Evolutionary conservation across 163 green algal genomes (phyloP), one percentile per base, ranked within the genome.

Genomic region (Botryococcus braunii): DNA sequence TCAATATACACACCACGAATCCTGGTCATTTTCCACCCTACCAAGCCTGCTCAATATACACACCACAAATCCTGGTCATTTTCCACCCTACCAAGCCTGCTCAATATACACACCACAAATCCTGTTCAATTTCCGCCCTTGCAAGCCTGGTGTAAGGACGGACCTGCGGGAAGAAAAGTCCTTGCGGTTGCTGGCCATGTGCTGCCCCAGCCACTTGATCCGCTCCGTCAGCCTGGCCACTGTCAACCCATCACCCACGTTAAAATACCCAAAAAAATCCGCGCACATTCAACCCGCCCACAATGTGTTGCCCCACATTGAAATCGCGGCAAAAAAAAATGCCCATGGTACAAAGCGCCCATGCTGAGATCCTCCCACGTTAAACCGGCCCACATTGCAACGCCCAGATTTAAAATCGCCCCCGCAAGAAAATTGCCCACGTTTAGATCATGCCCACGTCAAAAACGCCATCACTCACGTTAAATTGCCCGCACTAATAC

Each of bases 131-230:
- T n/a, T n/a, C n/a, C n/a, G n/a, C n/a, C n/a, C n/a, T n/a, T n/a
- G n/a, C n/a, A n/a, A n/a, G n/a, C n/a, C n/a, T n/a, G n/a, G n/a
- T n/a, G n/a, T n/a, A n/a, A n/a, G n/a, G n/a, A 38, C 62, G 17
- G 7, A 68, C 62, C 29, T 57, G 17, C 72, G 61, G 4, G 66
- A 71, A 29, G 37, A 34, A 38, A 60, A 77, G 36, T 77, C 72
- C 56, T 77, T 77, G 25, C 66, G 48, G 62, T 77, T 61, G 3
- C 61, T 23, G 8, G 46, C 37, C 72, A 77, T 77, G 62, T 77
- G 72, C 41, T 74, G 36, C n/a, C 62, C 61, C 72, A 77, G 62
- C 36, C 48, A 37, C n/a, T 60, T 49, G 34, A 77, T 77, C 41
- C 67, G 69, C 34, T 46, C 43, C 8, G 70, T 76, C 55, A 76